A percentile compares a stretch with the other conserved stretches of the same genome.
These are phyloP conservation scores for Ogataea minuta DNA, from an alignment of 805 yeast genomes.

Conservation along the genomic window DNA sequence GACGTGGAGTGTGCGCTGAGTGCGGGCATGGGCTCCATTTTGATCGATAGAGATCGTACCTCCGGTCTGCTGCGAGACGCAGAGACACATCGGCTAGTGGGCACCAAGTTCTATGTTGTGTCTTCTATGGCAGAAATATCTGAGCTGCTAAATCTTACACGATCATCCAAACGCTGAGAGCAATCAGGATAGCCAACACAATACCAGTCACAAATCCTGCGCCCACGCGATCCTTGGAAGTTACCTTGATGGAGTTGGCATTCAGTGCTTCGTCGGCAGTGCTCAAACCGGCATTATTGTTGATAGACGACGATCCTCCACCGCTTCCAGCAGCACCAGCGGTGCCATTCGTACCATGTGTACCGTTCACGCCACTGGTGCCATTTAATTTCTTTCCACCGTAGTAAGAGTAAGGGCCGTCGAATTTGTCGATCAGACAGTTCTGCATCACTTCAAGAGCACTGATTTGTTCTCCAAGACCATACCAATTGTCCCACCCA, in stretches of 20 bases:
- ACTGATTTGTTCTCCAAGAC: constrained; percentile 82
- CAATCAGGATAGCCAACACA: constrained; percentile 56
- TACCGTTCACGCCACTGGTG: neutral
- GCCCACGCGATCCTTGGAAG: constrained; percentile 74
- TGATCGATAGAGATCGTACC: constrained; percentile 23
- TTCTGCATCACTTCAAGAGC: constrained; percentile 66
- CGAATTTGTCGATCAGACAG: constrained; percentile 37
- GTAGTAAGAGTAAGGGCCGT: constrained; percentile 59
- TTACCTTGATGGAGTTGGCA: constrained; percentile 45
- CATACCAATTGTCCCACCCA: constrained; percentile 66
- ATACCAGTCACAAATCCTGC: constrained; percentile 86
- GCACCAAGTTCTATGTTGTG: constrained; percentile 21
- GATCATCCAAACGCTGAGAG: constrained; percentile 77
- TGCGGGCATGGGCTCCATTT: constrained; percentile 62
- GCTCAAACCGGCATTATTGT: constrained; percentile 43
- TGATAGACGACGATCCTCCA: constrained; percentile 60
- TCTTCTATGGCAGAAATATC: constrained; percentile 13
- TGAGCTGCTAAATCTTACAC: constrained; percentile 19
- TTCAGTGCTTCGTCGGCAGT: constrained; percentile 49
- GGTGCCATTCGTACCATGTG: constrained; percentile 1
- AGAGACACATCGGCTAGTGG: constrained; percentile 12
- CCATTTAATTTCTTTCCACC: constrained; percentile 13
- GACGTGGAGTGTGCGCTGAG: constrained; percentile 52
- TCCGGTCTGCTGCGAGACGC: constrained; percentile 14
- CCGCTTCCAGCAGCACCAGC: constrained; percentile 11